Evolutionary conservation across 306 rosid genomes (phyloP).

Genomic region (Cucurbita ficifolia): DNA sequence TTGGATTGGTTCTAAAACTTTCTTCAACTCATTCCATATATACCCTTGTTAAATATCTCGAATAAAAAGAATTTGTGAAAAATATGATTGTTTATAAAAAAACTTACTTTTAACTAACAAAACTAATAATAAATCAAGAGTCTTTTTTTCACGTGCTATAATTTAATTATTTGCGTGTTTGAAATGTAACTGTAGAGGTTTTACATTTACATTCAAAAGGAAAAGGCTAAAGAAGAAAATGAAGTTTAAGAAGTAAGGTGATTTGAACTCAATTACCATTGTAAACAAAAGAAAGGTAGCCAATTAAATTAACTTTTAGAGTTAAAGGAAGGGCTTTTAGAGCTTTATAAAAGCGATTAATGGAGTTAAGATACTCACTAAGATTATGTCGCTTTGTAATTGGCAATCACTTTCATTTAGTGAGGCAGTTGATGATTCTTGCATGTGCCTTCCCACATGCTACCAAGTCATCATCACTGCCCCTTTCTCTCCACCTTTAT

Average conservation of each 20-base stretch:
- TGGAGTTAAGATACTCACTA: background rate
- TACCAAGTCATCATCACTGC: slow-evolving; percentile 22
- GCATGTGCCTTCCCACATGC: slow-evolving; percentile 24
- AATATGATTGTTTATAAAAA: background rate
- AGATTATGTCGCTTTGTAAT: background rate
- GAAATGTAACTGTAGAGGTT: background rate
- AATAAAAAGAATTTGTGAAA: background rate
- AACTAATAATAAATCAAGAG: background rate
- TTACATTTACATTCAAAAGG: background rate
- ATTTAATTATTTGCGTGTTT: background rate
- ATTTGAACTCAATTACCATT: background rate
- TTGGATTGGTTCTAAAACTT: no score
- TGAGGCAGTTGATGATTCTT: slow-evolving; percentile 43
- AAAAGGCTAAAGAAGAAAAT: background rate
- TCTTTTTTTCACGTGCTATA: no score
- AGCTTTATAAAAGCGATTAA: background rate
- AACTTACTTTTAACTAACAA: background rate
- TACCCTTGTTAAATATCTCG: no score
- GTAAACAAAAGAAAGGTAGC: background rate
- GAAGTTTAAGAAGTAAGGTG: background rate
- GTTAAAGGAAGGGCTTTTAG: background rate
- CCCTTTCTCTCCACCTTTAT: background rate
- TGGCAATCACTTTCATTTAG: slow-evolving; percentile 14
- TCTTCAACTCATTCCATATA: no score
- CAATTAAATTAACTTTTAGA: background rate